Conservation (phyloP, 2,329 filamentous ascomycete genomes). For the Stachybotrys elegans region DNA sequence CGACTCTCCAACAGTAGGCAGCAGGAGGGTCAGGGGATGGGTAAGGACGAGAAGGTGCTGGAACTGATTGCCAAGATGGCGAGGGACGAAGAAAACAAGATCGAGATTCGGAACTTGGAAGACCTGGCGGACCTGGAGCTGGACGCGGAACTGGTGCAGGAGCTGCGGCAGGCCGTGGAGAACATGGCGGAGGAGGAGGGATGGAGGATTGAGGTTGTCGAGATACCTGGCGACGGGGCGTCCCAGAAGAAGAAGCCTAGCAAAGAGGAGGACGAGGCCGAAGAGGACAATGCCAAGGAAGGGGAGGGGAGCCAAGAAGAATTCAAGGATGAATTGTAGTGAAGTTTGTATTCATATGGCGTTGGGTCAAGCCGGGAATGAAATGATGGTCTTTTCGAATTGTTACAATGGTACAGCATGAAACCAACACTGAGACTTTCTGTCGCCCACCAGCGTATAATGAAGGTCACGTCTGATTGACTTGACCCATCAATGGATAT, state of each 20-base stretch:
- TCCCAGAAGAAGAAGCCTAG: conserved; percentile 39
- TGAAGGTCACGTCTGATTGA: no score
- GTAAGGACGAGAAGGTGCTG: conserved; percentile 23
- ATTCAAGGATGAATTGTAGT: conserved; percentile 47
- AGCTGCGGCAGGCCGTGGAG: conserved; percentile 63
- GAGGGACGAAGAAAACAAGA: conserved; percentile 54
- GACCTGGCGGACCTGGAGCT: conserved; percentile 66
- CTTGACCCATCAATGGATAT: no score
- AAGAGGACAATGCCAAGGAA: conserved; percentile 11
- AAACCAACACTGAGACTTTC: no score
- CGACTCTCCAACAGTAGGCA: conserved; percentile 40
- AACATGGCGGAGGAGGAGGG: conserved; percentile 63
- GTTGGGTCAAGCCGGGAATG: no score
- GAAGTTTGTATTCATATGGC: conserved; percentile 3
- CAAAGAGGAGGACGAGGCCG: conserved; percentile 36
- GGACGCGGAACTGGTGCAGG: conserved; percentile 61
- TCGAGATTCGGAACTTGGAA: conserved; percentile 57
- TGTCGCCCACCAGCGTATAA: no score
- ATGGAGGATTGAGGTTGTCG: conserved; percentile 78
- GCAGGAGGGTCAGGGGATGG: conserved; percentile 24
- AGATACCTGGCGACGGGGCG: conserved; percentile 56
- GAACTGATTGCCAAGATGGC: conserved; percentile 41
- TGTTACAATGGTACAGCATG: no score
- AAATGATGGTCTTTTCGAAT: no score
- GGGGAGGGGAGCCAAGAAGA: conserved; percentile 11